These are phyloP conservation scores for Aureobasidium sp. DNA, from an alignment of 2,329 filamentous ascomycete species.

Conservation along the genomic window DNA sequence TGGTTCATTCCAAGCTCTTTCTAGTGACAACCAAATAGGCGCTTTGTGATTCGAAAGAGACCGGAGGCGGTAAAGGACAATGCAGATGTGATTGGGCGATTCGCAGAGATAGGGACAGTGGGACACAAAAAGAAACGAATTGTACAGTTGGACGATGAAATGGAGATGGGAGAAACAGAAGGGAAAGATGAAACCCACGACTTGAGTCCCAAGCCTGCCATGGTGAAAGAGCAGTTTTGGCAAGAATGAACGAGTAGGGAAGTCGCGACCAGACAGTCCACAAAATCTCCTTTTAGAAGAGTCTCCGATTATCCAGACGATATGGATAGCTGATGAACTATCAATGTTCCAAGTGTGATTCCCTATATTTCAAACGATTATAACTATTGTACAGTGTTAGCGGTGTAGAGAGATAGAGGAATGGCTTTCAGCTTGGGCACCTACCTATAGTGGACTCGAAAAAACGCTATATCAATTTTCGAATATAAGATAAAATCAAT, in stretches of 20 bases:
- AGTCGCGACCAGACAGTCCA: not conserved
- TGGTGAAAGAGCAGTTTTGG: not conserved
- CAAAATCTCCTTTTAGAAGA: not conserved
- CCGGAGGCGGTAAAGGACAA: not conserved
- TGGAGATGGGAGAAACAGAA: not conserved
- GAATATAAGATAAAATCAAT: not conserved
- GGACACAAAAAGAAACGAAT: too few relatives aligned
- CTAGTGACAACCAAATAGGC: too few relatives aligned
- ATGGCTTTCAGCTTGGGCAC: too few relatives aligned
- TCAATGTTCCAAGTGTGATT: not conserved
- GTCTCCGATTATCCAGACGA: not conserved
- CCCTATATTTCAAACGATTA: not conserved
- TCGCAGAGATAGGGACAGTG: not conserved
- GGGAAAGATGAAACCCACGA: not conserved
- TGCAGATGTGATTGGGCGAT: not conserved
- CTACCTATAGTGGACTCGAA: not conserved
- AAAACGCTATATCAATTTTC: not conserved
- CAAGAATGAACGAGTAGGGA: not conserved
- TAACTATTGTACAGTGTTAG: not conserved
- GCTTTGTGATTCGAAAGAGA: not conserved
- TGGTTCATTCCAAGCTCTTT: not conserved
- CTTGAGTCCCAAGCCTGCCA: slow-evolving; percentile 8
- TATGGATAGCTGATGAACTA: not conserved
- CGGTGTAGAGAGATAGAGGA: not conserved
- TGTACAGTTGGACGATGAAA: not conserved